Conservation (phyloP, 2,329 filamentous ascomycete genomes). For the Lachnellula willkommii region DNA sequence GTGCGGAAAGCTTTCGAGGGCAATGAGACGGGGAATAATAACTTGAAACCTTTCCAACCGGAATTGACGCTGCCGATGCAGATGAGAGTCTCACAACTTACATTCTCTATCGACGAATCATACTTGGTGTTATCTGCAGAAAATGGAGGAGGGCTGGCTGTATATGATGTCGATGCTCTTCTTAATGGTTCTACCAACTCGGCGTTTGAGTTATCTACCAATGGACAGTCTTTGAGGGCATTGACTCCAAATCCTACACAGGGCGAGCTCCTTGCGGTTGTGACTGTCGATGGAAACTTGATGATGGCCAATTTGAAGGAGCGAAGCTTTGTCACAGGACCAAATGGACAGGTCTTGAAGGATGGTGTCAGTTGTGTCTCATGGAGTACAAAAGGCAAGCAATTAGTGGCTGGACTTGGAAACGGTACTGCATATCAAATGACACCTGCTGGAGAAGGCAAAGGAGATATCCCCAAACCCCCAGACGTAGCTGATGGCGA, state of each 20-base stretch:
- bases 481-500: constrained; percentile 57
- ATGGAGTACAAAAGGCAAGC: constrained; percentile 93
- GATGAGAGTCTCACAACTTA: constrained; percentile 76
- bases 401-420: constrained; percentile 77
- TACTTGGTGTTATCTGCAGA: constrained; percentile 80
- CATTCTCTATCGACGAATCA: constrained; percentile 85
- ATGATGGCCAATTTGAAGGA: constrained; percentile 76
- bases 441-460: constrained; percentile 71
- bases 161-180: constrained; percentile 71
- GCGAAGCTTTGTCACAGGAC: constrained; percentile 49
- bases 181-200: constrained; percentile 61
- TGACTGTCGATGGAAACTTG: constrained; percentile 75
- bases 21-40: constrained; percentile 53
- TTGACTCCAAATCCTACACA: constrained; percentile 75
- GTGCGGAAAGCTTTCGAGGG: constrained; percentile 70
- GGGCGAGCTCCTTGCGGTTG: constrained; percentile 70
- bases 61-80: constrained; percentile 68
- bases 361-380: constrained; percentile 74
- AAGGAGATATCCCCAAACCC: constrained; percentile 74
- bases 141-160: constrained; percentile 71
- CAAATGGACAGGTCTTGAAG: constrained; percentile 62
- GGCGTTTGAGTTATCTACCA: constrained; percentile 71
- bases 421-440: constrained; percentile 80
- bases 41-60: constrained; percentile 66
- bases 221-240: constrained; percentile 65